Evolutionary conservation across 768 basidiomycete genomes (phyloP), one percentile per base, ranked within the genome.

Genomic region (Rossbeevera mucosa): DNA sequence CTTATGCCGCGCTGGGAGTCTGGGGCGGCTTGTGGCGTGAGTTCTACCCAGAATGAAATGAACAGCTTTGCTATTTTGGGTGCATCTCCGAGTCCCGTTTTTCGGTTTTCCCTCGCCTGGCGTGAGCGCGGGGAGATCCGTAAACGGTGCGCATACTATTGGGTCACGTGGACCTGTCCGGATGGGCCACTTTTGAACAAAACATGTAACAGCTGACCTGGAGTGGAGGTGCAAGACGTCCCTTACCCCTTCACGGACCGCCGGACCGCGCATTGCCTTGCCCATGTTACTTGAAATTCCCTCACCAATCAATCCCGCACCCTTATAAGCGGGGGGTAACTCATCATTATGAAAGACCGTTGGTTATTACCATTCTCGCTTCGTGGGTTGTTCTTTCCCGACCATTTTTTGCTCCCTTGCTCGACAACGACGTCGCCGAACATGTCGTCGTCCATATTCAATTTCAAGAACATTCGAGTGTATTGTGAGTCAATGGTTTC

Each of bases 401-500:
- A 26, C n/a, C 18, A 7, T 12, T 11, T 7, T 18, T 14, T 18
- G 30, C n/a, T 36, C 9, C 36, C 36, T 36, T 9, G 5, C 36
- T 36, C 36, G n/a, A 11, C 36, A n/a, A 18, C n/a, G n/a, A 33
- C 16, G n/a, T n/a, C 33, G 8, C 8, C 16, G 11, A 31, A 1
- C 21, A 57, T 60, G 36, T 13, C 36, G 52, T 13, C 42, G 14
- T 30, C 50, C 26, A 11, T 44, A 12, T 5, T 52, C 46, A 24
- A 55, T 47, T 62, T 68, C 30, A 73, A 77, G 70, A 86, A 86
- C 60, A 78, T 80, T 48, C 78, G 84, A 7, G 85, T 85, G 3
- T 86, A 86, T 53, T 85, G 83, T 83, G 48, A 47, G 82, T 52
- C 64, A 28, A 9, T 18, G 2, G 36, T 36, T 18, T 36, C 5